phyloP scores from a whole-genome alignment of 225 moss, liverwort and hornwort genomes.

The Asterella californica region DNA sequence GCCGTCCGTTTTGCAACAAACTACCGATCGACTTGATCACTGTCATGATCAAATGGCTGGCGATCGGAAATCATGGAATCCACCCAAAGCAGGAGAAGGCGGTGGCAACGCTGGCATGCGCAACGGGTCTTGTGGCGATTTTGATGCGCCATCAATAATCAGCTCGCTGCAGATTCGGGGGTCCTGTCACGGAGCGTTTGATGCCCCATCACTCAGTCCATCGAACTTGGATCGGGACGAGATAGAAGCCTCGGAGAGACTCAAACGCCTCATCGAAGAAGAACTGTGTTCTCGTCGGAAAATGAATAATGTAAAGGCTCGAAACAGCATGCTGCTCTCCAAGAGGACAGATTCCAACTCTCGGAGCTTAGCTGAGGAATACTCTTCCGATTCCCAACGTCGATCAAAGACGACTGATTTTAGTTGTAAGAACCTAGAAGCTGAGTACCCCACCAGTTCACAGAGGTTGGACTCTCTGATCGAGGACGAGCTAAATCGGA shows the following conservation, averaged over 20 bases:
- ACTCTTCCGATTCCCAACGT: not conserved
- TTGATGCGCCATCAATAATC: not conserved
- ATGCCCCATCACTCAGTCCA: not conserved
- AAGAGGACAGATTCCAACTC: not conserved
- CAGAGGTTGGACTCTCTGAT: slow-evolving; percentile 15
- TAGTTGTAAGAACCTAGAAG: not conserved
- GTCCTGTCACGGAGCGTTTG: not conserved
- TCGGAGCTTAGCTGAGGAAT: not conserved
- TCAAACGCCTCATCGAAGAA: slow-evolving; percentile 5
- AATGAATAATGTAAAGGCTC: not conserved
- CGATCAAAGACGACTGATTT: not conserved
- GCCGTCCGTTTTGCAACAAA: not conserved
- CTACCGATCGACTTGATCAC: slow-evolving; percentile 8
- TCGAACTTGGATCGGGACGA: not conserved
- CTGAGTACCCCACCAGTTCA: not conserved
- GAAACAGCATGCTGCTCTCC: not conserved
- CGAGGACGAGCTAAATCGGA: slow-evolving; percentile 5
- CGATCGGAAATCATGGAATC: not conserved
- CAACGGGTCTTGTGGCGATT: not conserved
- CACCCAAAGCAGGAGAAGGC: not conserved
- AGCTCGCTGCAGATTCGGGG: not conserved
- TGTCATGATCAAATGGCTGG: slow-evolving; percentile 10
- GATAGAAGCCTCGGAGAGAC: slow-evolving; percentile 7
- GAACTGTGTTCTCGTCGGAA: not conserved
- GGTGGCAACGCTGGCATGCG: not conserved